Conservation (phyloP, 148 eudicot genomes). For the Pharnaceum exiguum region DNA sequence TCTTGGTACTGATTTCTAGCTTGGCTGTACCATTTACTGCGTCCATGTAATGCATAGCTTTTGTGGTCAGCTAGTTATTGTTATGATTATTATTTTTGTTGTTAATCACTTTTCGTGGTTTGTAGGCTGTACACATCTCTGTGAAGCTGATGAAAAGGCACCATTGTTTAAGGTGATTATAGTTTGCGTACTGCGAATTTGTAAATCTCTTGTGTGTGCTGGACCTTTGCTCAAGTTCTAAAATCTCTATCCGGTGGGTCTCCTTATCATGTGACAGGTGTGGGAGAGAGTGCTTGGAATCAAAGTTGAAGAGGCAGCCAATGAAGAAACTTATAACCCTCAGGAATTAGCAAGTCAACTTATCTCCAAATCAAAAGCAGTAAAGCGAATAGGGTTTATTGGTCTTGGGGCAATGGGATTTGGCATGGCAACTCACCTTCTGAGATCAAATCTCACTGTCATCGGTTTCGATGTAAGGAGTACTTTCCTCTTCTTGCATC, state of each 20-base stretch:
- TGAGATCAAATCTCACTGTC: conserved; percentile 73
- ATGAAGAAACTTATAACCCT: conserved; percentile 67
- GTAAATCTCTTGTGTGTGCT: neutral
- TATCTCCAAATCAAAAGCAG: conserved; percentile 35
- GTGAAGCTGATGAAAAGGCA: conserved; percentile 35
- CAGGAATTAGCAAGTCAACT: conserved; percentile 57
- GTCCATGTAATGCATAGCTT: neutral
- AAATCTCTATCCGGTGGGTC: neutral
- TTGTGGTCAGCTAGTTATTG: no score
- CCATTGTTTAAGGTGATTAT: conserved; percentile 59
- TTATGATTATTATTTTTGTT: neutral
- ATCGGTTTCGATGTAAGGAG: conserved; percentile 72
- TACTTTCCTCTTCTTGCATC: conserved; percentile 8
- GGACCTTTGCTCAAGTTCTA: neutral
- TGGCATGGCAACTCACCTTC: conserved; percentile 97
- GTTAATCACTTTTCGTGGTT: conserved; percentile 14
- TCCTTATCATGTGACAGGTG: conserved; percentile 36
- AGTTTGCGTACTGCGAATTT: neutral
- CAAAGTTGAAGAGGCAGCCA: conserved; percentile 63
- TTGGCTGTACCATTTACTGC: neutral
- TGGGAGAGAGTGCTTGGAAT: conserved; percentile 78
- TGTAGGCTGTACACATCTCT: conserved; percentile 50
- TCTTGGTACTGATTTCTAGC: conserved; percentile 49
- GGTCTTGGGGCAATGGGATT: conserved; percentile 99
- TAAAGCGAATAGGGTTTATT: conserved; percentile 72